A percentile compares a stretch with the other conserved stretches of the same genome.
Conservation (phyloP, 768 basidiomycete genomes). For the Tubosaeta sp. region DNA sequence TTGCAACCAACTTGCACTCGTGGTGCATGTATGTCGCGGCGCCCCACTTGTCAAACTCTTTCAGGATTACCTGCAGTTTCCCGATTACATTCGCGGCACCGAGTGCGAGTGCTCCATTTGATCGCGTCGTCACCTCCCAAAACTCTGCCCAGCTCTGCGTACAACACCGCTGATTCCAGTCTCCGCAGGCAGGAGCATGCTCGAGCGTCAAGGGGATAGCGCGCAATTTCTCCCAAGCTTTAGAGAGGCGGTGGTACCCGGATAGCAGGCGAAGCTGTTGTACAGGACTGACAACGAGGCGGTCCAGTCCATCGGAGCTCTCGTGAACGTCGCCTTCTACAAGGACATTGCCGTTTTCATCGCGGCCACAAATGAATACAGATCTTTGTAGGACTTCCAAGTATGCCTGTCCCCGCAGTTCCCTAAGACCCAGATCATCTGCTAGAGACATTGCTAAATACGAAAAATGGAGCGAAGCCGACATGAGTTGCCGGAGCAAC, state of each 20-base stretch:
- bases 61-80: constrained; percentile 54
- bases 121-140: constrained; percentile 71
- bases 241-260: constrained; percentile 66
- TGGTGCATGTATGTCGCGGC: constrained; percentile 76
- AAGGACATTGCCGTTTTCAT: constrained; percentile 10
- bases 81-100: constrained; percentile 67
- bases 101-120: constrained; percentile 55
- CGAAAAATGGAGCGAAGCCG: constrained; percentile 58
- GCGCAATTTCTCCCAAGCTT: constrained; percentile 63
- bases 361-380: constrained; percentile 23
- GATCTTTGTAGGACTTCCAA: constrained; percentile 70
- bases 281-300: constrained; percentile 48
- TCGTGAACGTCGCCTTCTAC: constrained; percentile 32
- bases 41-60: constrained; percentile 69
- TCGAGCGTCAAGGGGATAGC: constrained; percentile 55
- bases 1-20: constrained; percentile 61
- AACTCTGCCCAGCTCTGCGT: constrained; percentile 73
- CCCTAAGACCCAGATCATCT: constrained; percentile 61
- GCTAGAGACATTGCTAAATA: constrained; percentile 71
- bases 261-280: constrained; percentile 66
- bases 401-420: constrained; percentile 62
- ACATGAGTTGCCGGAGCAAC: constrained; percentile 59
- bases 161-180: constrained; percentile 72
- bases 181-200: constrained; percentile 58
- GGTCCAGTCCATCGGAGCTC: constrained; percentile 37